phyloP scores from a whole-genome alignment of 257 asterid genomes.

The Eucommia ulmoides region DNA sequence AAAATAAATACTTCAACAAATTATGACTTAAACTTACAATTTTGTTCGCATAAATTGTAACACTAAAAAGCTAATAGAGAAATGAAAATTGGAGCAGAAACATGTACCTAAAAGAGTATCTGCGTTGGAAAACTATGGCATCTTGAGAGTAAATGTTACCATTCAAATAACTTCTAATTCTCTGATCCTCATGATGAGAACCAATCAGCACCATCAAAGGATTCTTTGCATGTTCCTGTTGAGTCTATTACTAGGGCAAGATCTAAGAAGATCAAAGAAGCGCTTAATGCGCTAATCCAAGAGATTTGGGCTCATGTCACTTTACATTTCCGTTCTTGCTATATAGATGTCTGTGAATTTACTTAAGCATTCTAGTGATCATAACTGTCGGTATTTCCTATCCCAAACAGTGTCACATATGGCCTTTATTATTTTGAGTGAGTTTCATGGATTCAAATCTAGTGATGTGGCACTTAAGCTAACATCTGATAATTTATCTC shows the following conservation, averaged over 20 bases:
- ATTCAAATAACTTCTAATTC: neutral
- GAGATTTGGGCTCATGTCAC: too few relatives aligned
- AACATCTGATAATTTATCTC: conserved; percentile 7
- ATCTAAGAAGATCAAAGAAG: too few relatives aligned
- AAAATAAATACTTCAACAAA: too few relatives aligned
- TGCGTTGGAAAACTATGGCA: neutral
- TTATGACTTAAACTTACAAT: too few relatives aligned
- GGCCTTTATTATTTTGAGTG: conserved; percentile 10
- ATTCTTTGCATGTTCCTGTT: too few relatives aligned
- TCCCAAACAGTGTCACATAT: conserved; percentile 4
- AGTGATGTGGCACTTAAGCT: conserved; percentile 9
- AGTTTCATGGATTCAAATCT: conserved; percentile 8
- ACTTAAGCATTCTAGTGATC: conserved; percentile 9
- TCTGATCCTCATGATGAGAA: neutral
- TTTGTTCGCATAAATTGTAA: too few relatives aligned
- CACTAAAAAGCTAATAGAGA: too few relatives aligned
- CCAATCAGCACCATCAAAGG: too few relatives aligned
- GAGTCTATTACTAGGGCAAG: too few relatives aligned
- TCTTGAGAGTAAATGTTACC: neutral
- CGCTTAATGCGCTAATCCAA: too few relatives aligned
- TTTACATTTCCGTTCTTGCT: too few relatives aligned
- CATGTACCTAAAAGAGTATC: neutral
- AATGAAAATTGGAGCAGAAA: too few relatives aligned
- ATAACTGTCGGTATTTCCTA: conserved; percentile 3
- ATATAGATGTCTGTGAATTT: neutral